Base-by-base conservation (phyloP, 1,284 basidiomycete species). In the Ceratobasidium sp. region DNA sequence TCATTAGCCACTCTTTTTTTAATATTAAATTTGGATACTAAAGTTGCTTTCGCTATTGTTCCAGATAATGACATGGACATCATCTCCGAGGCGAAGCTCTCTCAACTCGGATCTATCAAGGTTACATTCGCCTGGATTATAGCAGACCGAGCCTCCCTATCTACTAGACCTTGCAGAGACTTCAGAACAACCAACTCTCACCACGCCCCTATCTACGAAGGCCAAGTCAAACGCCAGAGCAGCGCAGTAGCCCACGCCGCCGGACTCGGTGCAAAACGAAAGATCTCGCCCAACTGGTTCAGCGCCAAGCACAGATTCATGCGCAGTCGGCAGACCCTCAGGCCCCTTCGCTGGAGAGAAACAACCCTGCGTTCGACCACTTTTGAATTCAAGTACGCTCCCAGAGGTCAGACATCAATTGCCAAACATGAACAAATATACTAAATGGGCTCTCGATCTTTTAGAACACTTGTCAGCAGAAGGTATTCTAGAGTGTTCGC, bases 341-440 rank as follows among this genome's bases (percentile, higher is more conserved):
- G 60, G 25, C 60, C 60, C 17, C 34, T 34, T 25, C 20, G 60
- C 22, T 53, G 60, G 49, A 38, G n/a, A 3, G 60, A 52, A 17
- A 40, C 47, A 25, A 47, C 47, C 32, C 7, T 64, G 35, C 35
- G 31, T n/a, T 35, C 25, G 35, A 64, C 60, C 7, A 64, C 49
- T 17, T 64, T 64, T 29, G 47, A 64, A 35, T 64, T 64, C 34
- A 64, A 64, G 60, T 64, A 64, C 34, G 60, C 60, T 22, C 60
- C 60, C 29, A 25, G 34, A 29, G 60, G 60, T 64, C 22, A 50
- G 60, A 7, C 38, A 7, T 17, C 17, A 40, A 7, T 40, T 7
- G 17, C 38, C 38, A 40, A 40, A 40, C 38, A 40, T 8, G 38
- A 7, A 40, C 38, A 40, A 40, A 40, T 40, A 8, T 7, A 40